A percentile compares a stretch with the other conserved stretches of the same genome.
Conservation (phyloP, 371 early-diverging fungal genomes). For the Apophysomyces variabilis region DNA sequence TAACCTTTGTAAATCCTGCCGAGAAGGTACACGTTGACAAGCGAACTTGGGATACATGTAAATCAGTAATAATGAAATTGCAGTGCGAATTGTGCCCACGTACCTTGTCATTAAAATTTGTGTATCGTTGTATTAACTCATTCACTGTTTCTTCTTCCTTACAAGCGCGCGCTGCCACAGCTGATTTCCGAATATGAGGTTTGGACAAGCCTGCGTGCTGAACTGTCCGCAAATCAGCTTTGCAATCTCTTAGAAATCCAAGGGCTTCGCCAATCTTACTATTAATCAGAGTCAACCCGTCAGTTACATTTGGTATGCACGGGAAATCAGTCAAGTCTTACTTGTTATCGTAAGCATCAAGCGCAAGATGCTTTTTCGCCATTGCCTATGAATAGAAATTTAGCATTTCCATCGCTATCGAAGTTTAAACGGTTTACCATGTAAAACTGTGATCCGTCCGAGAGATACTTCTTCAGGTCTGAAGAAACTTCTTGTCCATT, state of each 20-base stretch:
- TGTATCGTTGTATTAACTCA: constrained; percentile 49
- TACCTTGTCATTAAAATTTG: constrained; percentile 66
- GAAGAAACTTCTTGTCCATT: constrained; percentile 59
- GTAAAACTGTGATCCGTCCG: constrained; percentile 58
- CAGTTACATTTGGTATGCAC: no score
- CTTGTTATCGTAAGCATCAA: constrained; percentile 69
- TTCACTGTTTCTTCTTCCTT: constrained; percentile 58
- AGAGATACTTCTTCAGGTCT: constrained; percentile 61
- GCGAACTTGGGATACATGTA: constrained; percentile 37
- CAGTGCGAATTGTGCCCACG: not conserved
- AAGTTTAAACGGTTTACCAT: constrained; percentile 31
- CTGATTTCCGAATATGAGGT: constrained; percentile 40
- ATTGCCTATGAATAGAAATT: constrained; percentile 40
- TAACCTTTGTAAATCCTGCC: constrained; percentile 56
- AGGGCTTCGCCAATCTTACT: constrained; percentile 68
- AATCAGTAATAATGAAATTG: not conserved
- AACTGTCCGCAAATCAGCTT: constrained; percentile 53
- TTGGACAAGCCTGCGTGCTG: constrained; percentile 57
- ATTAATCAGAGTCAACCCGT: not conserved
- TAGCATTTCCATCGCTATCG: not conserved
- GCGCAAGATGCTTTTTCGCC: constrained; percentile 62
- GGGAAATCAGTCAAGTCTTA: constrained; percentile 30
- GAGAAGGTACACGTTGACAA: constrained; percentile 55
- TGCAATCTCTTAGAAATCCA: constrained; percentile 62
- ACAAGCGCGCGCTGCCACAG: constrained; percentile 53